phyloP scores from a whole-genome alignment of 306 rosid species.

The Nissolia schottii region DNA sequence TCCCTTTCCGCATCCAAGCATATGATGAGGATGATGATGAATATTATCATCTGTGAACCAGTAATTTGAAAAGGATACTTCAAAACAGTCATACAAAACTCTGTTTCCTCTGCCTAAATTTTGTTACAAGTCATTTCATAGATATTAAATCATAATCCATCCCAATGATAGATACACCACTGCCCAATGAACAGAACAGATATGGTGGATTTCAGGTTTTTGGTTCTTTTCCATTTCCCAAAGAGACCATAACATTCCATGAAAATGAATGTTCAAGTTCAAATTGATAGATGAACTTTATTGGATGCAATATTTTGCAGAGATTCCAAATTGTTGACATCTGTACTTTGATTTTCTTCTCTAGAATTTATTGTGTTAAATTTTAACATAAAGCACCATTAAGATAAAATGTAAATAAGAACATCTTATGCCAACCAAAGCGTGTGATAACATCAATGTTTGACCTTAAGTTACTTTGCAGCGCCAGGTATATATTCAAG shows the following conservation, averaged over 20 bases:
- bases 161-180: background rate
- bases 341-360: conserved; percentile 8
- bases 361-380: conserved; percentile 4
- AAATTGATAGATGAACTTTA: background rate
- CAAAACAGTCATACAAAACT: background rate
- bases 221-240: background rate
- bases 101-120: background rate
- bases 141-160: background rate
- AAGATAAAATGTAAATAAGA: background rate
- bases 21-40: conserved; percentile 1
- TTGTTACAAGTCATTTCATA: background rate
- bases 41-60: background rate
- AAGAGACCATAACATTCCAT: background rate
- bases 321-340: background rate
- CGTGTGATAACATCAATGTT: background rate
- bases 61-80: background rate
- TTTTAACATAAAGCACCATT: background rate
- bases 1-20: background rate
- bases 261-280: background rate
- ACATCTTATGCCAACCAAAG: background rate
- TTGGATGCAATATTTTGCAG: background rate
- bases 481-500: conserved; percentile 47
- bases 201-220: background rate
- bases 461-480: conserved; percentile 38
- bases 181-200: background rate